Evolutionary conservation across 2,329 filamentous ascomycete genomes (phyloP).

Genomic region (Xylariaceae sp.): DNA sequence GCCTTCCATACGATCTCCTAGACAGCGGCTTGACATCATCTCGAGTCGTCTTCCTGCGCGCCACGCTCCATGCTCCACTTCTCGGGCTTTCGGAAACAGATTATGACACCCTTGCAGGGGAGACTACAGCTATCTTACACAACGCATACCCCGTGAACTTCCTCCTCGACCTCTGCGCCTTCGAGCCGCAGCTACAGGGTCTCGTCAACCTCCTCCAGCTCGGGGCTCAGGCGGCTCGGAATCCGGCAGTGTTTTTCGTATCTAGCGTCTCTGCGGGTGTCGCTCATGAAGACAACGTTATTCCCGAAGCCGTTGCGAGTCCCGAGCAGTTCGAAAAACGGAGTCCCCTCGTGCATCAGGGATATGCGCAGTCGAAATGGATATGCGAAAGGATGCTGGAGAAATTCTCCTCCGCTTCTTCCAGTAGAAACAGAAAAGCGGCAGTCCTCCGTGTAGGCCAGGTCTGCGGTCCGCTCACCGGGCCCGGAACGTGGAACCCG

Average conservation of each 20-base stretch:
- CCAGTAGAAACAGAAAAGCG: conserved; percentile 6
- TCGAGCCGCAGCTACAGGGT: conserved; percentile 20
- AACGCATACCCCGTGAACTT: conserved; percentile 27
- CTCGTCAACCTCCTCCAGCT: conserved; percentile 19
- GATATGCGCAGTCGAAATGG: conserved; percentile 28
- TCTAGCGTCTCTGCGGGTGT: conserved; percentile 24
- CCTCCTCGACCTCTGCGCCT: conserved; percentile 19
- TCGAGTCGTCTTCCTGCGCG: conserved; percentile 21
- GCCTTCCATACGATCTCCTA: conserved; percentile 8
- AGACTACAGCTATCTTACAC: conserved; percentile 22
- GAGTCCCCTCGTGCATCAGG: conserved; percentile 17
- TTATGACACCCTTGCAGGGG: conserved; percentile 14
- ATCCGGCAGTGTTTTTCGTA: conserved; percentile 21
- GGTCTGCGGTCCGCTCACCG: conserved; percentile 22
- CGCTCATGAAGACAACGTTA: conserved; percentile 1
- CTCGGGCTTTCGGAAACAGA: conserved; percentile 16
- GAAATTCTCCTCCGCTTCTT: conserved; percentile 14
- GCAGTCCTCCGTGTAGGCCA: conserved; percentile 29
- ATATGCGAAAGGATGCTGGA: conserved; percentile 27
- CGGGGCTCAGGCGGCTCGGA: conserved; percentile 7
- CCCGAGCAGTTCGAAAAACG: conserved; percentile 8
- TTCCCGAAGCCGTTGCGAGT: conserved; percentile 21
- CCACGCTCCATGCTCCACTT: conserved; percentile 16
- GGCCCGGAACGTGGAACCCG: conserved; percentile 23
- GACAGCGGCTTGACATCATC: not conserved